These are phyloP conservation scores for Isoetes taiwanensis DNA, from an alignment of 75 land plant species.

Conservation along the genomic window DNA sequence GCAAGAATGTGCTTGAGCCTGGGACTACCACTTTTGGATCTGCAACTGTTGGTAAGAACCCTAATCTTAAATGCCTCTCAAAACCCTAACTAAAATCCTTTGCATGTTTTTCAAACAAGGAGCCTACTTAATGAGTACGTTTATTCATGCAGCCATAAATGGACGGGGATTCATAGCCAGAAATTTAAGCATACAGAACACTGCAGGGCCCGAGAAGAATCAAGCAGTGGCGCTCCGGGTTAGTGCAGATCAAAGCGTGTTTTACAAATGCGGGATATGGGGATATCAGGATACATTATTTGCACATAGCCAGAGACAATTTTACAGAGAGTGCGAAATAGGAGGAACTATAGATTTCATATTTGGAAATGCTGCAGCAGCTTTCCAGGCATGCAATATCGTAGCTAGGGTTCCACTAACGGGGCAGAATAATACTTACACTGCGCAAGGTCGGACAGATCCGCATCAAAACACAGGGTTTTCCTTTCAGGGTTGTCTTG, in stretches of 20 bases:
- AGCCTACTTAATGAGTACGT: too few relatives aligned
- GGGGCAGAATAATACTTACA: background rate
- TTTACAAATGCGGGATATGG: constrained; percentile 8
- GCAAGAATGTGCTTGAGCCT: background rate
- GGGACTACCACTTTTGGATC: constrained; percentile 3
- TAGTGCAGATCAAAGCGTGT: constrained; percentile 11
- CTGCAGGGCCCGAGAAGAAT: constrained; percentile 6
- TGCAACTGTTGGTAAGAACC: constrained; percentile 7
- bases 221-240: constrained; percentile 18
- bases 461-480: constrained; percentile 9
- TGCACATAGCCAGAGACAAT: background rate
- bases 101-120: too few relatives aligned
- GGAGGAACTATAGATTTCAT: constrained; percentile 9
- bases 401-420: background rate
- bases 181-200: constrained; percentile 8
- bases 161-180: constrained; percentile 6
- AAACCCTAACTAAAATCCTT: too few relatives aligned
- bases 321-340: too few relatives aligned
- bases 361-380: constrained; percentile 10
- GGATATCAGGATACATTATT: constrained; percentile 14
- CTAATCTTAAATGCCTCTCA: too few relatives aligned
- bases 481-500: constrained; percentile 3
- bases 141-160: constrained; percentile 2
- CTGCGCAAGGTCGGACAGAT: constrained; percentile 8
- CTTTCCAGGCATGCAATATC: constrained; percentile 5